Base-by-base conservation (phyloP, 495 filamentous ascomycete genomes). In the Hyaloscypha variabilis region DNA sequence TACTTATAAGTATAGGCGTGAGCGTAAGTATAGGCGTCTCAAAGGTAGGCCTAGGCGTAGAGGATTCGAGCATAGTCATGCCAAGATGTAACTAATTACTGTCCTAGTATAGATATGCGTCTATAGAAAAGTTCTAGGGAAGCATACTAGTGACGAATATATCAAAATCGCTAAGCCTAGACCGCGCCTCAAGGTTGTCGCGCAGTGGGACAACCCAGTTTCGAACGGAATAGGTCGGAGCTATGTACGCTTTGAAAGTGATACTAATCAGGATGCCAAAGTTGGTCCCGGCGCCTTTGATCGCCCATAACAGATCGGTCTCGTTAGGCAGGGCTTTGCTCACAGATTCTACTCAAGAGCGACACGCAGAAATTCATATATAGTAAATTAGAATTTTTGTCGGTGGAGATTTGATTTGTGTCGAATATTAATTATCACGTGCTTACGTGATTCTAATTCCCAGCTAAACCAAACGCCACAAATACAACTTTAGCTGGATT, bases 261-360 rank as follows among this genome's bases (percentile, higher is more conserved):
- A 88, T 78, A 65, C 82, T 86, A 68, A 87, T 39, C n/a, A 88
- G 79, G 57, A 90, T 85, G 63, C 86, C 83, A 74, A 88, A 82
- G 70, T 88, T 88, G 49, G 84, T 85, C 3, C 85, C 87, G 25
- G 85, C 86, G 53, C 87, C 86, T 76, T 78, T 86, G 8, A 88
- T 72, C 17, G 82, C 85, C 85, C 85, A 89, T 70, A 89, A 73
- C 19, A 90, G 64, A 66, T 89, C 82, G 30, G 54, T 36, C 71
- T 87, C 83, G 46, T 84, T 79, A n/a, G n/a, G n/a, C n/a, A n/a
- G n/a, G n/a, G n/a, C n/a, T n/a, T n/a, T n/a, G n/a, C n/a, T n/a
- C n/a, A n/a, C n/a, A n/a, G n/a, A n/a, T n/a, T n/a, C n/a, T n/a
- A n/a, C n/a, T n/a, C n/a, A n/a, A n/a, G n/a, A n/a, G n/a, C n/a